Evolutionary conservation across 306 rosid genomes (phyloP).

Genomic region (Vicia faba): DNA sequence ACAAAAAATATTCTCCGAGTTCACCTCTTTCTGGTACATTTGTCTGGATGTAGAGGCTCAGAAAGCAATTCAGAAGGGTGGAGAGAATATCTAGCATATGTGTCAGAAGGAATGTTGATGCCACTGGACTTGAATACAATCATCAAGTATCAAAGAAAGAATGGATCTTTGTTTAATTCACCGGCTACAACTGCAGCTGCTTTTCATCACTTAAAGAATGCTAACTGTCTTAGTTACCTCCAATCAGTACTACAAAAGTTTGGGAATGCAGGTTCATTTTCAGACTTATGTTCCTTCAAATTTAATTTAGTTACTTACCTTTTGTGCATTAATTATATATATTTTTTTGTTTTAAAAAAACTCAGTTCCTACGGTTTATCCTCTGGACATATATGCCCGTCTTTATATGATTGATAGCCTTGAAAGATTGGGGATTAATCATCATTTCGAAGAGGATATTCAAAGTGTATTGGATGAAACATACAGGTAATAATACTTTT

Average conservation of each 20-base stretch:
- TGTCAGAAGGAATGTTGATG: conserved; percentile 69
- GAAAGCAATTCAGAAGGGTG: conserved; percentile 63
- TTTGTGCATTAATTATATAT: conserved; percentile 16
- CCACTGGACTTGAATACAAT: conserved; percentile 60
- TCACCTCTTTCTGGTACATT: conserved; percentile 21
- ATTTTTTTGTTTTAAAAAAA: not conserved
- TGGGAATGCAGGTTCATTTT: conserved; percentile 63
- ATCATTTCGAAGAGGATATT: conserved; percentile 74
- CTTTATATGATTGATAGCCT: conserved; percentile 74
- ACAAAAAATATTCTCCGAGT: not conserved
- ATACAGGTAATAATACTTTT: conserved; percentile 54
- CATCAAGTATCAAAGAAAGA: conserved; percentile 76
- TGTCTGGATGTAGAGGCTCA: conserved; percentile 42
- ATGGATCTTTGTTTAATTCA: conserved; percentile 81
- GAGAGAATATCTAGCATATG: conserved; percentile 71
- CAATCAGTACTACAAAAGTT: conserved; percentile 57
- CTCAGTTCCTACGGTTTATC: conserved; percentile 81
- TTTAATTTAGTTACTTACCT: conserved; percentile 8
- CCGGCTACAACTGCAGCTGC: conserved; percentile 84
- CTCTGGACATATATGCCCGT: conserved; percentile 66
- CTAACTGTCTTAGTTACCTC: conserved; percentile 67
- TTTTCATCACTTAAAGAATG: conserved; percentile 58
- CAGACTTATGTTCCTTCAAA: not conserved
- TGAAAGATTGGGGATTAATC: conserved; percentile 68
- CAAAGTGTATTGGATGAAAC: conserved; percentile 68